Conservation (phyloP, 2,329 filamentous ascomycete species). For the Cadophora sp. region DNA sequence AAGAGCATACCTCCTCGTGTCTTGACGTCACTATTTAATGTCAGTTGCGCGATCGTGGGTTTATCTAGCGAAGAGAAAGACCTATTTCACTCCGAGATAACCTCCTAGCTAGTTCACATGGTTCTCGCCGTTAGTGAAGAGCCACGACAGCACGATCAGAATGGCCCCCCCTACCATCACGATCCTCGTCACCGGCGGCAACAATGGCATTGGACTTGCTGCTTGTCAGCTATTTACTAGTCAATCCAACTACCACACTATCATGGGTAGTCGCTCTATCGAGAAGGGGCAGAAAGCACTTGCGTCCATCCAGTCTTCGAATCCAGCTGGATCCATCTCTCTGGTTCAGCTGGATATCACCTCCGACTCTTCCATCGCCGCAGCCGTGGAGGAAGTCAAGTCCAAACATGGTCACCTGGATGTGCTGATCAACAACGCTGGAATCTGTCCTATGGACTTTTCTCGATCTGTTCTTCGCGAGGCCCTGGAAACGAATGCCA, state of each 20-base stretch:
- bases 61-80: too few species aligned
- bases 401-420: conserved; percentile 1
- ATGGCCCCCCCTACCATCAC: conserved; percentile 3
- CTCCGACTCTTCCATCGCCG: conserved; percentile 1
- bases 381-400: conserved; percentile 1
- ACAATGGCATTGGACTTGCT: conserved; percentile 5
- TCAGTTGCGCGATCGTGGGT: too few species aligned
- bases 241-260: background rate
- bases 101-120: background rate
- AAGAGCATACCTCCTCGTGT: too few species aligned
- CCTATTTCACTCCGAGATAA: too few species aligned
- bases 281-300: background rate
- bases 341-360: conserved; percentile 7
- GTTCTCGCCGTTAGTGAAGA: background rate
- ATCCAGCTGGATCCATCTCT: background rate
- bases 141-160: background rate
- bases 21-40: too few species aligned
- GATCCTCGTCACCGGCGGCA: conserved; percentile 3
- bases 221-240: conserved; percentile 1
- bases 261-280: background rate
- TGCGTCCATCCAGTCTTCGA: background rate
- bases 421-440: conserved; percentile 9
- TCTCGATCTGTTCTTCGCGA: background rate
- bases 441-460: conserved; percentile 4
- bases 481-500: background rate